Evolutionary conservation across 805 yeast species (phyloP).

Genomic region (Candida pini): DNA sequence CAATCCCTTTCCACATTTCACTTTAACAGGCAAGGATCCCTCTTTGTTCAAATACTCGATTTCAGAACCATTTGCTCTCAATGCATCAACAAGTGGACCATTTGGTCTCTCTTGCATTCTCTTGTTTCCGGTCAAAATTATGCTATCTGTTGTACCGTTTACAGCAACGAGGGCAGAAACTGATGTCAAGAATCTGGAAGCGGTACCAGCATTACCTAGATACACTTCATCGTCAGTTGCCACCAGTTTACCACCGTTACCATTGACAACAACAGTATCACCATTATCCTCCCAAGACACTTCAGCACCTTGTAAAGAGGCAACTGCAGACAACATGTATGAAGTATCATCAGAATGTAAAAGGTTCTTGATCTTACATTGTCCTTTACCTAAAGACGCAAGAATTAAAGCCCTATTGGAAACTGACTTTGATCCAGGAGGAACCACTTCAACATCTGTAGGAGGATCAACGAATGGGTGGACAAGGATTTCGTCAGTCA

Average conservation of each 20-base stretch:
- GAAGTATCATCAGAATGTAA: constrained; percentile 96
- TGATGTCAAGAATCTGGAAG: constrained; percentile 88
- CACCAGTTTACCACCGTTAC: constrained; percentile 73
- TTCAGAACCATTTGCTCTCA: constrained; percentile 70
- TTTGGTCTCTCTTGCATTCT: constrained; percentile 98
- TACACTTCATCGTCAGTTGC: constrained; percentile 68
- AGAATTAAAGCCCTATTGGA: constrained; percentile 90
- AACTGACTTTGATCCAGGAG: constrained; percentile 97
- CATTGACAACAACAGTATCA: constrained; percentile 76
- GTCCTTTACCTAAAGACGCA: constrained; percentile 88
- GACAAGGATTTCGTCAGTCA: constrained; percentile 77
- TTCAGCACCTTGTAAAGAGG: constrained; percentile 73
- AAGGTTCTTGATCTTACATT: constrained; percentile 75
- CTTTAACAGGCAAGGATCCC: constrained; percentile 83
- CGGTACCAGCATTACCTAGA: constrained; percentile 97
- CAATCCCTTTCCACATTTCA: constrained; percentile 64
- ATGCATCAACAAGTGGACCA: constrained; percentile 92
- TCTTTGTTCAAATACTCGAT: constrained; percentile 64
- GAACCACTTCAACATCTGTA: constrained; percentile 46
- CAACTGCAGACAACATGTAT: constrained; percentile 86
- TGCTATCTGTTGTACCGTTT: constrained; percentile 33
- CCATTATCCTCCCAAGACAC: constrained; percentile 84
- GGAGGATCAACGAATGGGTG: constrained; percentile 44
- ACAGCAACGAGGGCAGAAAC: constrained; percentile 80
- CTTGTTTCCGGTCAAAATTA: constrained; percentile 84